These are phyloP conservation scores for Colletotrichum spinosum DNA, from an alignment of 2,329 filamentous ascomycete species.

Conservation along the genomic window DNA sequence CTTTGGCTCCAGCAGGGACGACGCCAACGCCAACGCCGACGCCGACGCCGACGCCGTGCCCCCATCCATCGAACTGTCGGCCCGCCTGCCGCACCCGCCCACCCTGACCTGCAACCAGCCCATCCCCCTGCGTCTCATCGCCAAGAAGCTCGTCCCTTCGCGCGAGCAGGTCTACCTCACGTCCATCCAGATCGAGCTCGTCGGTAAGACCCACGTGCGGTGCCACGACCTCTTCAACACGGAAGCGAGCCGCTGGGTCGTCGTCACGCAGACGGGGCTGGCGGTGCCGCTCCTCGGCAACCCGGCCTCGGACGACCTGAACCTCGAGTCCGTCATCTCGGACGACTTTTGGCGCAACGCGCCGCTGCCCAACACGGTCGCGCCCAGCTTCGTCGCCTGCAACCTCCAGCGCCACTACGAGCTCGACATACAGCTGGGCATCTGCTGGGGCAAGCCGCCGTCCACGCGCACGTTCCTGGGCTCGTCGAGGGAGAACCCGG, in stretches of 20 bases:
- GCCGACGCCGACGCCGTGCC: constrained; percentile 56
- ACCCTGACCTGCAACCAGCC: constrained; percentile 91
- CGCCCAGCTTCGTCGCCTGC: constrained; percentile 88
- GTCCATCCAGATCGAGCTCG: constrained; percentile 83
- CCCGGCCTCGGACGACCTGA: constrained; percentile 65
- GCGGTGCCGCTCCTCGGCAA: constrained; percentile 73
- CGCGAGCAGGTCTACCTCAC: constrained; percentile 79
- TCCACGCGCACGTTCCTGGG: constrained; percentile 45
- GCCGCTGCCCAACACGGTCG: constrained; percentile 84
- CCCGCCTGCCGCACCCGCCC: constrained; percentile 85
- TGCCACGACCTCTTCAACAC: constrained; percentile 79
- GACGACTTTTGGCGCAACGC: constrained; percentile 77
- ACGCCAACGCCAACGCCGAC: constrained; percentile 38
- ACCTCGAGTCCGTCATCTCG: constrained; percentile 77
- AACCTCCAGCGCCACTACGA: constrained; percentile 87
- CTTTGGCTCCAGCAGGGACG: constrained; percentile 58
- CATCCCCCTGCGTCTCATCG: constrained; percentile 81
- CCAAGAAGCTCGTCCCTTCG: constrained; percentile 79
- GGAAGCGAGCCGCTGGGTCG: constrained; percentile 80
- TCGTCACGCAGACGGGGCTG: constrained; percentile 79
- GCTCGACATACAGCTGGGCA: constrained; percentile 82
- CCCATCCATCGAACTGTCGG: constrained; percentile 80
- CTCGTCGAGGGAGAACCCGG: constrained; percentile 41
- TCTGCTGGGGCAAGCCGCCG: constrained; percentile 76
- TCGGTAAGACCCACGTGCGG: constrained; percentile 82